Evolutionary conservation across 2,329 filamentous ascomycete genomes (phyloP).

Genomic region (Fusarium sp.): DNA sequence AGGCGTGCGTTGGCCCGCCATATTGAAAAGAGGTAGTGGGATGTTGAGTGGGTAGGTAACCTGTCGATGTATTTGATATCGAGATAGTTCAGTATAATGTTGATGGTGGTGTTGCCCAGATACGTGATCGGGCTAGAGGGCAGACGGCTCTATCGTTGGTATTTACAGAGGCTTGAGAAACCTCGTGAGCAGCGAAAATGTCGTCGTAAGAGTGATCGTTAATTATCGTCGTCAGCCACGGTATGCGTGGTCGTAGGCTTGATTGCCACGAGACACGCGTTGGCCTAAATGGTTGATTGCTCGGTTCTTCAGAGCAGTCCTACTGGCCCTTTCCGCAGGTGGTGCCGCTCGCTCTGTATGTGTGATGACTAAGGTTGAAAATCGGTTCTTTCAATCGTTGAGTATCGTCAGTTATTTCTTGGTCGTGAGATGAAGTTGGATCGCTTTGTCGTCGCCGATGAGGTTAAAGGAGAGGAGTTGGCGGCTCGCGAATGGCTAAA

Average conservation of each 20-base stretch:
- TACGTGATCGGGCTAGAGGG: conserved; percentile 19
- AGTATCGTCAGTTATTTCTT: conserved; percentile 28
- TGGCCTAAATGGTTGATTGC: conserved; percentile 39
- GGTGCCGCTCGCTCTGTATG: conserved; percentile 17
- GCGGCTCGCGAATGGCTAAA: conserved; percentile 43
- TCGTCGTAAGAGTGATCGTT: conserved; percentile 48
- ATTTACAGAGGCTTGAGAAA: conserved; percentile 37
- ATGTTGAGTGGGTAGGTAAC: background rate
- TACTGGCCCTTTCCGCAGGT: conserved; percentile 38
- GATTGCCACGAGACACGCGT: conserved; percentile 48
- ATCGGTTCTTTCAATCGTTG: conserved; percentile 19
- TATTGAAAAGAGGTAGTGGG: conserved; percentile 43
- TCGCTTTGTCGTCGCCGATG: conserved; percentile 40
- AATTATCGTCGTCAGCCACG: conserved; percentile 48
- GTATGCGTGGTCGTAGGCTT: conserved; percentile 47
- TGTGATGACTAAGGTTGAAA: conserved; percentile 36
- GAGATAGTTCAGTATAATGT: conserved; percentile 5
- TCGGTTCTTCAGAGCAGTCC: conserved; percentile 27
- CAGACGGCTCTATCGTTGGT: conserved; percentile 37
- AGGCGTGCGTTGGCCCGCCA: conserved; percentile 59
- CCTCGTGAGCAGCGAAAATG: conserved; percentile 24
- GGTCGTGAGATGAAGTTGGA: conserved; percentile 18
- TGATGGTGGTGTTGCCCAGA: conserved; percentile 35
- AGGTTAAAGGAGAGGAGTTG: conserved; percentile 45
- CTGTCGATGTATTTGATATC: conserved; percentile 15